Base-by-base conservation (phyloP, 2,329 filamentous ascomycete genomes). In the Pseudogymnoascus sp. region DNA sequence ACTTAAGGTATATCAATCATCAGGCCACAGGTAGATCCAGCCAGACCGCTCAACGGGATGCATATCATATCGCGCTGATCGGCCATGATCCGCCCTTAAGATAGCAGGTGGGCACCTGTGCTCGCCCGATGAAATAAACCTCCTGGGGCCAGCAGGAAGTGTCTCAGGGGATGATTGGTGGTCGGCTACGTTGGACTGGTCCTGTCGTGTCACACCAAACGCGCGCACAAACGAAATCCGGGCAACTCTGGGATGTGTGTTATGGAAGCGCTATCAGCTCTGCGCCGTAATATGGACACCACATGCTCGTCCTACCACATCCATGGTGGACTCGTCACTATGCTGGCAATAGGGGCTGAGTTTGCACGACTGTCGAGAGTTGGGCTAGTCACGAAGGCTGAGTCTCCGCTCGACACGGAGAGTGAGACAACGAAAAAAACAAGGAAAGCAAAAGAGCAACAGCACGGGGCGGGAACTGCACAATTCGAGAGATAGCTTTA, bases 1-100 rank as follows among this genome's bases (percentile, higher is more conserved):
- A 33, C 26, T 55, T 19, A 19, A 52, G 16, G 49, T 55, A 55
- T 55, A 55, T 55, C n/a, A 55, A 55, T 55, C 49, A 26, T 55
- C 49, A 55, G 33, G 26, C 26, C 49, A 26, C 49, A 3, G 49
- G n/a, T 19, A 55, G 49, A 55, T 55, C 49, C 31, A 33, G 21
- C n/a, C 29, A 33, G 49, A 55, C 49, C 49, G 29, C 29, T 33
- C 49, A 55, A 55, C 26, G 29, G 26, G 4, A 52, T 52, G 45
- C 26, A 33, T 26, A 52, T 33, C 45, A 31, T 33, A 31, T 33
- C 49, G 16, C 29, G 1, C 26, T n/a, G 49, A 55, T 55, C 49
- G 33, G 19, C 49, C 4, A 33, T 55, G 23, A 55, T 33, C 5
- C 11, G 16, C 10, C 29, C 26, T 55, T 19, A 33, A 33, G 26